Evolutionary conservation across 768 basidiomycete species (phyloP), one percentile per base, ranked within the genome.

Genomic region (Glaciozyma antarctica): DNA sequence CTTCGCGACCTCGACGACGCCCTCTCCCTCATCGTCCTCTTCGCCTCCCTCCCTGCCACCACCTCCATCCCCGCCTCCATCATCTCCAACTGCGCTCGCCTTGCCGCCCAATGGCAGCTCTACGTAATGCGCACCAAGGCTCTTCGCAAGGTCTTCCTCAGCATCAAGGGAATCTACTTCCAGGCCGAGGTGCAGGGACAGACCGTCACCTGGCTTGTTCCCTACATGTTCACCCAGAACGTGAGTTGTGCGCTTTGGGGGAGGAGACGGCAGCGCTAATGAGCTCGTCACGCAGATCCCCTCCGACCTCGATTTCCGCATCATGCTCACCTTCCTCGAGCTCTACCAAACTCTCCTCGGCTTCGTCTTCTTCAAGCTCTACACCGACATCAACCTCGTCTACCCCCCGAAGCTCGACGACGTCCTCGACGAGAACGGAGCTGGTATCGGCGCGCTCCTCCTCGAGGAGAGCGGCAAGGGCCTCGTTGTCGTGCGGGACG

Each of bases 91-190:
- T 98, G 95, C 76, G 81, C 86, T 34, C 85, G 89, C 55, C 82
- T 99, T 43, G 84, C 90, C 12, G 85, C 90, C 24, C 92, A 99
- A 81, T 99, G 94, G 94, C 90, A 97, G 76, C 80, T 97, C 38
- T 99, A 92, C 78, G 82, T 93, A 47, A 89, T 98, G 84, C 88
- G 90, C 74, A 84, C 88, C 1, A 83, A 81, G 66, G 81, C 87
- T 19, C 81, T 98, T 48, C 84, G 87, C 60, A 95, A 95, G 77
- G 85, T 87, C 38, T 99, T 99, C 78, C 80, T 99, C 62, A 92
- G 90, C 49, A 94, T 99, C 77, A 98, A 98, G 78, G 95, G 95
- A 48, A 84, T 99, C 53, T 99, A 98, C 78, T 97, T 93, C 77
- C 93, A 98, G 78, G 93, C 90, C 13, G 89, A 94, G 75, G 82